Conservation (phyloP, 2,329 filamentous ascomycete genomes). For the Monilinia fructigena region DNA sequence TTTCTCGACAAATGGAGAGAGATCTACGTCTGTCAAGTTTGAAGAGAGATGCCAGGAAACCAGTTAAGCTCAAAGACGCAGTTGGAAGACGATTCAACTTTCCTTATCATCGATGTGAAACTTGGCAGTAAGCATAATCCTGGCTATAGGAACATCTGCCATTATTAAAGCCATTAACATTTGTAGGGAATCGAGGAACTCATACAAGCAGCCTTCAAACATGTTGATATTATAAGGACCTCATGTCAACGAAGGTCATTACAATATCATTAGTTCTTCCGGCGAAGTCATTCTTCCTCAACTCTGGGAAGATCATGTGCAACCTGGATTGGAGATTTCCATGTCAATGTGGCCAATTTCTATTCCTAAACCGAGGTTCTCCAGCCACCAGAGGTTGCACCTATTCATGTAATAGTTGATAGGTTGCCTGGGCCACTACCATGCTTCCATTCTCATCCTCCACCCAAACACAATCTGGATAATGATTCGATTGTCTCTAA, state of each 20-base stretch:
- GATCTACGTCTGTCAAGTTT: background rate
- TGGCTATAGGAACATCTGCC: background rate
- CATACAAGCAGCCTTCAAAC: conserved; percentile 78
- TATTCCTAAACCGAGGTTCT: conserved; percentile 65
- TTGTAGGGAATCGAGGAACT: conserved; percentile 82
- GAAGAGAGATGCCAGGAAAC: conserved; percentile 3
- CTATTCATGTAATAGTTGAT: conserved; percentile 16
- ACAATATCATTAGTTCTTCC: conserved; percentile 75
- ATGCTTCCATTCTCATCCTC: background rate
- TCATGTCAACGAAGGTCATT: conserved; percentile 75
- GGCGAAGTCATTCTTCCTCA: conserved; percentile 79
- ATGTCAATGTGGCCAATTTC: conserved; percentile 67
- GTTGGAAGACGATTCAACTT: conserved; percentile 91
- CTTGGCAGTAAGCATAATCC: conserved; percentile 63
- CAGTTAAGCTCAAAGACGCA: conserved; percentile 85
- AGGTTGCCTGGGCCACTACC: background rate
- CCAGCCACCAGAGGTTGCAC: conserved; percentile 46
- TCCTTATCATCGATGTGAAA: conserved; percentile 80
- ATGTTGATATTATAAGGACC: conserved; percentile 72
- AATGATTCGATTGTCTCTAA: background rate
- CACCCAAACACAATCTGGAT: background rate
- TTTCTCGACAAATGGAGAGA: background rate
- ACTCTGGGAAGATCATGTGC: conserved; percentile 77
- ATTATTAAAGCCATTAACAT: conserved; percentile 32
- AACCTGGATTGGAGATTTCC: conserved; percentile 71